phyloP scores from a whole-genome alignment of 768 basidiomycete genomes.

The Coprinellus aureogranulatus region DNA sequence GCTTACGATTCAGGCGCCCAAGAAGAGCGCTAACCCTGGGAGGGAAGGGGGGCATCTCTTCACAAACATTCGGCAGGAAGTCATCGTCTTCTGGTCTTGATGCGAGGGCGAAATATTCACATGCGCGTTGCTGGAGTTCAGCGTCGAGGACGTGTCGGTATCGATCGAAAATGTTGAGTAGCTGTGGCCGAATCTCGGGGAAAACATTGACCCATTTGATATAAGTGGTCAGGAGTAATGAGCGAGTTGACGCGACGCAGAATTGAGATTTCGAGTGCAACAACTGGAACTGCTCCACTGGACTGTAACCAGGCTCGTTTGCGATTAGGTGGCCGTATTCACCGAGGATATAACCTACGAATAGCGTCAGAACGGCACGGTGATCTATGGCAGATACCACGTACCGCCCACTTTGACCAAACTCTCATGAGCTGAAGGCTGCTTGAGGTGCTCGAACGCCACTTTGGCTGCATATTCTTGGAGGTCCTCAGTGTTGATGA shows the following conservation, averaged over 20 bases:
- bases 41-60: conserved; percentile 99
- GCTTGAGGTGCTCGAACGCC: conserved; percentile 83
- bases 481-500: conserved; percentile 96
- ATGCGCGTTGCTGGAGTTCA: conserved; percentile 96
- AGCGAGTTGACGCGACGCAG: conserved; percentile 87
- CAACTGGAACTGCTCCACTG: conserved; percentile 89
- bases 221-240: conserved; percentile 92
- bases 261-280: conserved; percentile 94
- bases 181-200: conserved; percentile 94
- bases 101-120: conserved; percentile 92
- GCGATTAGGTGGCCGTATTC: conserved; percentile 98
- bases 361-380: background rate
- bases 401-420: conserved; percentile 93
- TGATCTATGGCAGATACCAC: conserved; percentile 15
- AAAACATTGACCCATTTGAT: conserved; percentile 99
- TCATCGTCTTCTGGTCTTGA: conserved; percentile 86
- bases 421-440: conserved; percentile 86
- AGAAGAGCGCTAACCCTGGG: conserved; percentile 89
- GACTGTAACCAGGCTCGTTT: conserved; percentile 90
- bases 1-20: conserved; percentile 83
- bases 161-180: conserved; percentile 92
- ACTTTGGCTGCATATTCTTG: conserved; percentile 95
- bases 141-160: conserved; percentile 97
- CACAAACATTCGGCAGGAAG: conserved; percentile 89
- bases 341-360: conserved; percentile 86